phyloP scores from a whole-genome alignment of 371 early-diverging fungal species.

The Apophysomyces ossiformis region DNA sequence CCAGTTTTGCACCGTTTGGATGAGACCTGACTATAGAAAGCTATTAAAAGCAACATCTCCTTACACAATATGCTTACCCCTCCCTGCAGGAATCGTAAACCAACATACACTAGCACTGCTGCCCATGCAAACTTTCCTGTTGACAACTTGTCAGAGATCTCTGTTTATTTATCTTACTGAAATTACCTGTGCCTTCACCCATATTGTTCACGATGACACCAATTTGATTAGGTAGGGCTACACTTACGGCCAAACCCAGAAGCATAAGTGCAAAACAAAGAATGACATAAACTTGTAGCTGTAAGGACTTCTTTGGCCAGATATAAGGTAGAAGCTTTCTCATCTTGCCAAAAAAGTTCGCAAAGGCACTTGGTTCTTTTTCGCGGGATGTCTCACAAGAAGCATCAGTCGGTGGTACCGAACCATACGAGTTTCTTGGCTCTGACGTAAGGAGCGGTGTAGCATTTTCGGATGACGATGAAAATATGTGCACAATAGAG shows the following conservation, averaged over 20 bases:
- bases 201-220: slow-evolving; percentile 75
- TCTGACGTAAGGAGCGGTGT: slow-evolving; percentile 15
- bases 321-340: slow-evolving; percentile 78
- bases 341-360: slow-evolving; percentile 60
- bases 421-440: slow-evolving; percentile 21
- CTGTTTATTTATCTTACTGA: not conserved
- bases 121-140: slow-evolving; percentile 56
- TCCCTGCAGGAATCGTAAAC: slow-evolving; percentile 77
- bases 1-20: slow-evolving; percentile 78
- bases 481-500: slow-evolving; percentile 34
- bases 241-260: slow-evolving; percentile 79
- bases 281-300: slow-evolving; percentile 73
- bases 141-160: not conserved
- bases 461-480: slow-evolving; percentile 15
- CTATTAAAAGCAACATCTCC: slow-evolving; percentile 10
- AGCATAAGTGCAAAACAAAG: slow-evolving; percentile 70
- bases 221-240: slow-evolving; percentile 80
- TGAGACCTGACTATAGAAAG: slow-evolving; percentile 63
- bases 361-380: slow-evolving; percentile 32
- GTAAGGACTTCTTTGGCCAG: slow-evolving; percentile 77
- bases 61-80: slow-evolving; percentile 41
- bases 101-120: slow-evolving; percentile 71
- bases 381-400: slow-evolving; percentile 9
- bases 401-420: slow-evolving; percentile 21
- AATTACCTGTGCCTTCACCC: slow-evolving; percentile 38